Conservation (phyloP, 108 stramenopile species). For the Craspedostauros australis region DNA sequence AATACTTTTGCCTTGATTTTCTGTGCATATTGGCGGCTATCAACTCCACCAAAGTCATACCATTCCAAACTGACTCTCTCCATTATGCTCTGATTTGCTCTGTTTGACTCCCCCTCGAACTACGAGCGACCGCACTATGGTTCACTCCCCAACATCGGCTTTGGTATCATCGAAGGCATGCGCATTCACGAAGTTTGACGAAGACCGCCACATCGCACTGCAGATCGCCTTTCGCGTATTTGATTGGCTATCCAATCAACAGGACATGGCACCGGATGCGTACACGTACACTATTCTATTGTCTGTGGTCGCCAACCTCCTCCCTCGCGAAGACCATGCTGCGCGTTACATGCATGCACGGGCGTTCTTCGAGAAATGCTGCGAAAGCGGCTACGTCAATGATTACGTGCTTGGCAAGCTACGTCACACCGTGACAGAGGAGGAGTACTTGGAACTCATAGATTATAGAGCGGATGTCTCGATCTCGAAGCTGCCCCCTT, state of each 20-base stretch:
- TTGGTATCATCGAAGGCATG: slow-evolving; percentile 45
- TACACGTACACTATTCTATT: slow-evolving; percentile 87
- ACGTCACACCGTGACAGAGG: slow-evolving; percentile 69
- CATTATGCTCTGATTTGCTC: background rate
- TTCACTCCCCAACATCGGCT: background rate
- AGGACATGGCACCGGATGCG: slow-evolving; percentile 75
- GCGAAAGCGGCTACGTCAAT: slow-evolving; percentile 74
- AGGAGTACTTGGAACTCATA: slow-evolving; percentile 61
- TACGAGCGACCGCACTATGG: too few species aligned
- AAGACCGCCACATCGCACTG: slow-evolving; percentile 48
- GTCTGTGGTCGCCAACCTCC: slow-evolving; percentile 79
- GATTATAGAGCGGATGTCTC: slow-evolving; percentile 48
- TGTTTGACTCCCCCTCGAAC: too few species aligned
- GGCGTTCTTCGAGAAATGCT: slow-evolving; percentile 70
- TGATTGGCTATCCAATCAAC: slow-evolving; percentile 61
- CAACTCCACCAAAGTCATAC: too few species aligned
- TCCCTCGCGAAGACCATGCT: slow-evolving; percentile 56
- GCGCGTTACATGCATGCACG: slow-evolving; percentile 55
- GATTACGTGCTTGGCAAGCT: slow-evolving; percentile 83
- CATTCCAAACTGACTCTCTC: background rate
- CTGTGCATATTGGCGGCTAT: too few species aligned
- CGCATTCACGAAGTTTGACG: slow-evolving; percentile 53
- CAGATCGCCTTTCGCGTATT: slow-evolving; percentile 82
- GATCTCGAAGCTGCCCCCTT: slow-evolving; percentile 46
- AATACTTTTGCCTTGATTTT: too few species aligned